phyloP scores from a whole-genome alignment of 139 green algal genomes.

The Picochlorum sp. region DNA sequence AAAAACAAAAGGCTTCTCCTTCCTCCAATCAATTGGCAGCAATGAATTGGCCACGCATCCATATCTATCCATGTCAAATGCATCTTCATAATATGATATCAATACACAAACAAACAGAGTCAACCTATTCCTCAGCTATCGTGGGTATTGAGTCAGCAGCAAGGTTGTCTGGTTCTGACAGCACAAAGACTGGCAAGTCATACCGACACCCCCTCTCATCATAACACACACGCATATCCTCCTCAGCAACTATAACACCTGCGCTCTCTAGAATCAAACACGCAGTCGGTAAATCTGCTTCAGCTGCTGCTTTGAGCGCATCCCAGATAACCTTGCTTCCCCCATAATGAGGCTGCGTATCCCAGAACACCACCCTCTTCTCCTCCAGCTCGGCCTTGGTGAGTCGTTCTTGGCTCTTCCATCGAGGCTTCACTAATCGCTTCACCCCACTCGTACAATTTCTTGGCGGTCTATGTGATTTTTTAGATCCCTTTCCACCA shows the following conservation, averaged over 20 bases:
- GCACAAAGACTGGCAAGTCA: slow-evolving; percentile 59
- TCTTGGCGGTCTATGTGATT: too few species aligned
- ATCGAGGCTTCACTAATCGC: slow-evolving; percentile 29
- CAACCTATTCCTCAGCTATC: too few species aligned
- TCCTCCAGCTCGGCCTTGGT: slow-evolving; percentile 40
- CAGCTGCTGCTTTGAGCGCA: slow-evolving; percentile 51
- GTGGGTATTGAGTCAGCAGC: not conserved
- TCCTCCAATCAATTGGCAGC: too few species aligned
- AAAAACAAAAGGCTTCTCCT: too few species aligned
- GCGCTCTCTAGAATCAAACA: slow-evolving; percentile 64
- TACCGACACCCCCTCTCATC: slow-evolving; percentile 69
- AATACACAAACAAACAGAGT: too few species aligned
- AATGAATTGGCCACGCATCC: too few species aligned
- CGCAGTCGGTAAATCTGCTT: slow-evolving; percentile 49
- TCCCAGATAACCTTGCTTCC: slow-evolving; percentile 76
- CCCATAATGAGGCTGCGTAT: slow-evolving; percentile 82
- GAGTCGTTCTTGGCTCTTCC: slow-evolving; percentile 38
- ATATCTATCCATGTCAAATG: too few species aligned
- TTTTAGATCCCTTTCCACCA: too few species aligned
- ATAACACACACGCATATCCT: slow-evolving; percentile 73
- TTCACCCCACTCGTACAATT: slow-evolving; percentile 1
- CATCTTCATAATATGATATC: too few species aligned
- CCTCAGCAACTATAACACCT: slow-evolving; percentile 61
- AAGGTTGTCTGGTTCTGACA: slow-evolving; percentile 42
- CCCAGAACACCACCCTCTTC: slow-evolving; percentile 81